Percentiles rank a stretch among this genome's conserved stretches.
Conservation (phyloP, 2,329 filamentous ascomycete species). For the Proliferodiscus dingleyae region DNA sequence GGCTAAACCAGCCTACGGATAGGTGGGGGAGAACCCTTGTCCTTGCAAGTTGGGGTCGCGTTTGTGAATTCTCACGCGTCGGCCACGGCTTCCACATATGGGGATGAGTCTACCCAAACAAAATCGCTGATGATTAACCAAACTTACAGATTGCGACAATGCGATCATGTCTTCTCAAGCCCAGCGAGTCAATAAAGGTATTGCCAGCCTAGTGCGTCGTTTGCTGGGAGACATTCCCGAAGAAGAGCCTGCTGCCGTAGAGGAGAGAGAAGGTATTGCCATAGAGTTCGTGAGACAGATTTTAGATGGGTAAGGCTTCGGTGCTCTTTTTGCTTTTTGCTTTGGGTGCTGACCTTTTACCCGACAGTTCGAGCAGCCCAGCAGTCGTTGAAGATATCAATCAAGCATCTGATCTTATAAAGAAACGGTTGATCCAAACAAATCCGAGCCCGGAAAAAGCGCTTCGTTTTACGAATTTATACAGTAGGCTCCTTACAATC, state of each 20-base stretch:
- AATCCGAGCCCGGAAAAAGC: constrained; percentile 71
- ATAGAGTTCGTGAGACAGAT: constrained; percentile 44
- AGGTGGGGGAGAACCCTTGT: too few species aligned
- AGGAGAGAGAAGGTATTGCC: constrained; percentile 63
- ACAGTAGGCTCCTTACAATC: constrained; percentile 81
- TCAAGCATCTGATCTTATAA: constrained; percentile 89
- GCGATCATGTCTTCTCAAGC: constrained; percentile 32
- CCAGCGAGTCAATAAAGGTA: constrained; percentile 70
- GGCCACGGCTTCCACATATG: not conserved
- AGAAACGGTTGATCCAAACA: constrained; percentile 75
- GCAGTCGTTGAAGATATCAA: constrained; percentile 57
- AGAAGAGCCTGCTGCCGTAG: constrained; percentile 62
- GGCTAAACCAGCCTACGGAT: too few species aligned
- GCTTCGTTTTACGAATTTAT: constrained; percentile 82
- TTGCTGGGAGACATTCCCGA: constrained; percentile 62
- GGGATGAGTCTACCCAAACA: not conserved
- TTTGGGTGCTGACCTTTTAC: constrained; percentile 10
- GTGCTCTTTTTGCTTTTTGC: not conserved
- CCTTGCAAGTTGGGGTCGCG: too few species aligned
- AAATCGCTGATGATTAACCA: not conserved
- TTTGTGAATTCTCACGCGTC: constrained; percentile 3
- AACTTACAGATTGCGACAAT: constrained; percentile 20
- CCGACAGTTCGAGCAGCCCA: constrained; percentile 23
- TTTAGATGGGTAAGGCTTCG: constrained; percentile 36
- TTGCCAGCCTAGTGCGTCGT: constrained; percentile 72